Base-by-base conservation (phyloP, 2,329 filamentous ascomycete species). In the Elsinoe necatrix region DNA sequence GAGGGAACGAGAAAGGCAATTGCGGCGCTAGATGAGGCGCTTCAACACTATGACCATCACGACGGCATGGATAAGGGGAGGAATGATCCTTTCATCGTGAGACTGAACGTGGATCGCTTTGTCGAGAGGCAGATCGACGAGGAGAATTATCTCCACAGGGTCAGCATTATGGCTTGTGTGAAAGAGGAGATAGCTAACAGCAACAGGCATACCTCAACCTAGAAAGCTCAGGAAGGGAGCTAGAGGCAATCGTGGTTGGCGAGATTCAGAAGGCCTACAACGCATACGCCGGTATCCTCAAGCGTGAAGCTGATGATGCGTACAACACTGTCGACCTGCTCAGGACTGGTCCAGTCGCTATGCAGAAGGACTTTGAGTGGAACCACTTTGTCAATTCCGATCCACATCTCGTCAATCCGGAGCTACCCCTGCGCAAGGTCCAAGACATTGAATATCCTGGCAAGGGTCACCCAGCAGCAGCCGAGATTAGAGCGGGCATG, bases 251-350 rank as follows among this genome's bases (percentile, higher is more conserved):
- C 61, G 89, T 98, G 0, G 89, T 98, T 12, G 89, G 91, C 63
- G 93, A 98, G 72, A 95, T 98, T 41, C 93, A 98, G 68, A 97
- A 97, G 71, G 90, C 93, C 0, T 97, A 96, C 75, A 95, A 93
- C 65, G 90, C 91, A 1, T 89, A 95, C 64, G 88, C 91, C 21
- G 87, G 86, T 55, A 95, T 97, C 61, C 76, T 97, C 59, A 95
- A 92, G 75, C 85, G 90, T 47, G 92, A 97, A 68, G 87, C 89
- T 8, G 90, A 95, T 62, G 84, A 89, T 56, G 83, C 86, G 31
- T 88, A 89, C 66, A 80, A 80, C 56, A 80, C 88, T 1, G 81
- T 92, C 9, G 89, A 95, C 58, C 86, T 87, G 65, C 81, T 98
- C 1, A 87, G 89, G 42, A 81, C 80, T 37, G 91, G 92, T 0